Percentiles rank a stretch among this genome's conserved stretches.
Conservation (phyloP, 2,329 filamentous ascomycete genomes). For the Botrytis fabae region DNA sequence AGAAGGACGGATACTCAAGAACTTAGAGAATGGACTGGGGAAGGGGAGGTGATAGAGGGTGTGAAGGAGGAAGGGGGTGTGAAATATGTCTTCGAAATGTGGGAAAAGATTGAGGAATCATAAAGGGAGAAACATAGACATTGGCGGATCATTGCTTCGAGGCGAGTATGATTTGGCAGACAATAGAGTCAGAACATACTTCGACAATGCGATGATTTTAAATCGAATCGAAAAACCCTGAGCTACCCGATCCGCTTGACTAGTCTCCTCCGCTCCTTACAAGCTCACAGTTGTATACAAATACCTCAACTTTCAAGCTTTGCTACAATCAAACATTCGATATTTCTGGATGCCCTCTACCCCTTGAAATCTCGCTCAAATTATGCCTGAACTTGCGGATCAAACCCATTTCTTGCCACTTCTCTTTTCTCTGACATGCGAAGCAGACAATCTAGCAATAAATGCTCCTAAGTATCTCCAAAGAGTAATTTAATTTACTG, state of each 20-base stretch:
- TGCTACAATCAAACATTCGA: background rate
- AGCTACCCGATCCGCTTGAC: background rate
- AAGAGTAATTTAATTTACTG: background rate
- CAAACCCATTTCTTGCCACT: background rate
- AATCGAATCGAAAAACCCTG: too few relatives aligned
- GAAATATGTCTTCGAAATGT: conserved; percentile 72
- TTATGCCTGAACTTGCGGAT: background rate
- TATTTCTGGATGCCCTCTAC: background rate
- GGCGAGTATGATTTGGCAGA: background rate
- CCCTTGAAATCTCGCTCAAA: background rate
- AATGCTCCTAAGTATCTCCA: accelerated
- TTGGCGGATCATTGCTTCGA: background rate
- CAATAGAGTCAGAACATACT: background rate
- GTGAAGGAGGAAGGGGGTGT: conserved; percentile 63
- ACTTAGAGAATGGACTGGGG: conserved; percentile 65
- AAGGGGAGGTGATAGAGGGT: conserved; percentile 55
- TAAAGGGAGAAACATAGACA: background rate
- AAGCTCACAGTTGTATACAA: too few relatives aligned
- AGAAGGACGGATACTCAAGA: conserved; percentile 50
- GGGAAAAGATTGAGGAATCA: conserved; percentile 53
- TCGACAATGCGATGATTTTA: background rate
- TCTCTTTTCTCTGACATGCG: background rate
- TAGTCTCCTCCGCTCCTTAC: background rate
- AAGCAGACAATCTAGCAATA: background rate
- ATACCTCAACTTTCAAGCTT: background rate